phyloP scores from a whole-genome alignment of 73 alveolate genomes.

The Stentor coeruleus region DNA sequence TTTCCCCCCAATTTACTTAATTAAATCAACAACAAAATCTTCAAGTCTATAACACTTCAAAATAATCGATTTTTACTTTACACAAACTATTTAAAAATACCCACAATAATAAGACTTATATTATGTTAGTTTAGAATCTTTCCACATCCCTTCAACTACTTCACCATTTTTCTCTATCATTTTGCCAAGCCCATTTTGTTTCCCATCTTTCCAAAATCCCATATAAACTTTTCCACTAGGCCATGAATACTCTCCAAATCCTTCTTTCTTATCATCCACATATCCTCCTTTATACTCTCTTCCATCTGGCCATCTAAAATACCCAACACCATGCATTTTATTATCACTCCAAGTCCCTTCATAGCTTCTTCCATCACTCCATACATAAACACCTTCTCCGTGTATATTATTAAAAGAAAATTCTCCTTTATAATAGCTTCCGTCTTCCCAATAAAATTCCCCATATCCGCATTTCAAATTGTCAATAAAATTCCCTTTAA shows the following conservation, averaged over 20 bases:
- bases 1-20: too few species aligned
- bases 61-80: too few species aligned
- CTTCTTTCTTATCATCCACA: constrained; percentile 39
- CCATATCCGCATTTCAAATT: constrained; percentile 32
- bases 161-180: constrained; percentile 48
- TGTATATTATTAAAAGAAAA: constrained; percentile 24
- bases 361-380: constrained; percentile 33
- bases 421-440: constrained; percentile 29
- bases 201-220: constrained; percentile 42
- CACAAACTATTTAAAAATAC: too few species aligned
- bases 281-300: constrained; percentile 39
- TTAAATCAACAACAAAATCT: too few species aligned
- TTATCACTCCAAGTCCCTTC: constrained; percentile 36
- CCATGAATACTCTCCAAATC: constrained; percentile 44
- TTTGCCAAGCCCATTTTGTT: constrained; percentile 44
- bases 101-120: too few species aligned
- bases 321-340: constrained; percentile 37
- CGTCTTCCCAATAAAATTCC: constrained; percentile 20
- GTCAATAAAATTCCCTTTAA: constrained; percentile 31
- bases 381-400: constrained; percentile 26
- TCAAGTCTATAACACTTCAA: too few species aligned
- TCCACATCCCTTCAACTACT: constrained; percentile 28
- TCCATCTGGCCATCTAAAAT: constrained; percentile 41
- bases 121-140: too few species aligned
- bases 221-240: constrained; percentile 39